These are phyloP conservation scores for Theileria parva DNA, from an alignment of 169 alveolate species.

Conservation along the genomic window DNA sequence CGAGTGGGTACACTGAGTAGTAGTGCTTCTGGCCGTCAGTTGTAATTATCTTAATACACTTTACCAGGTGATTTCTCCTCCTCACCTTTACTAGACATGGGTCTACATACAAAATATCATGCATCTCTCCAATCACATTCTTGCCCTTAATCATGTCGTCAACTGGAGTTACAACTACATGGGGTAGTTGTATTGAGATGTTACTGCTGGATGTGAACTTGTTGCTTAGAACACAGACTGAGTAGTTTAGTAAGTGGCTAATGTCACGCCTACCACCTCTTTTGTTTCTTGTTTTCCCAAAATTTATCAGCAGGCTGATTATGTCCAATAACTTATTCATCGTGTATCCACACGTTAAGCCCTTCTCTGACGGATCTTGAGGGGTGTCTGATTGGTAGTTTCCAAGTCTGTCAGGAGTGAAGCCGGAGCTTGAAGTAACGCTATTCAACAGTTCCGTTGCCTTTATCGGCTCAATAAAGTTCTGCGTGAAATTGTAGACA, in stretches of 20 bases:
- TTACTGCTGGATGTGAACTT: constrained; percentile 10
- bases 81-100: constrained; percentile 36
- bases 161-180: constrained; percentile 14
- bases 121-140: constrained; percentile 36
- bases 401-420: too few relatives aligned
- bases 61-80: constrained; percentile 46
- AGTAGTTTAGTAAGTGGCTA: constrained; percentile 18
- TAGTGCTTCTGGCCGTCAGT: constrained; percentile 55
- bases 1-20: constrained; percentile 56
- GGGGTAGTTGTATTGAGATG: constrained; percentile 52
- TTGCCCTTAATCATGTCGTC: constrained; percentile 26
- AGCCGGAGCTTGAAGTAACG: too few relatives aligned
- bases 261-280: not conserved
- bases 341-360: constrained; percentile 46
- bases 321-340: constrained; percentile 54
- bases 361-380: not conserved
- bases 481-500: not conserved
- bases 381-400: not conserved
- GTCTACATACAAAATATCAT: constrained; percentile 9
- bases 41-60: constrained; percentile 47
- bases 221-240: constrained; percentile 27
- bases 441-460: too few relatives aligned
- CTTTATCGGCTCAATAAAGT: not conserved
- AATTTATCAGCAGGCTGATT: constrained; percentile 27
- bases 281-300: constrained; percentile 4